Base-by-base conservation (phyloP, 2,329 filamentous ascomycete genomes). In the Fusarium scirpi region DNA sequence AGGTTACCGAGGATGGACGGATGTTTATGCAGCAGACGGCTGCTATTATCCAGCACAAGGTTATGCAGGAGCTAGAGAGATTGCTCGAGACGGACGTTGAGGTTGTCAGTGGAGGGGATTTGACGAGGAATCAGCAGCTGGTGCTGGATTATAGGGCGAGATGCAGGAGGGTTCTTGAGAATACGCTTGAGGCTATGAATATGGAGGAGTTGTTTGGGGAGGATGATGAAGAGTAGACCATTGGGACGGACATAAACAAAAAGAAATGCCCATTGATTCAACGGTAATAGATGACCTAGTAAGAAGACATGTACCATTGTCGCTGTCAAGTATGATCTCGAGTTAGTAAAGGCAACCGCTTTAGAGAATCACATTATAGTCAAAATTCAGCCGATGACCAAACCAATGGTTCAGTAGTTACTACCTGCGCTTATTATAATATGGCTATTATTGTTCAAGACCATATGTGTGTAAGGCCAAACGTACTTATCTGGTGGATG, bases 71-170 rank as follows among this genome's bases (percentile, higher is more conserved):
- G 60, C 72, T 88, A 20, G 82, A 85, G 67, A 71, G 80, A 51
- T 75, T 89, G 16, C 79, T 82, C 29, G 82, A 84, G 67, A 82
- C 83, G 5, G 85, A 86, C 30, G 76, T 82, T 6, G 81, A 83
- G 58, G 76, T 80, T 9, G 80, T 80, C 5, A 83, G 82, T 3
- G 80, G 78, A 4, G 81, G 80, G 1, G 79, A 79, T 16, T 67
- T 81, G 45, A 86, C 83, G 44, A 69, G 65, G 12, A 85, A 85
- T 54, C 86, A 88, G 77, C 71, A 75, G 46, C 74, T 89, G 44
- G 86, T 84, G 16, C 48, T 83, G 20, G 76, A 80, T n/a, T 89
- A 89, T 70, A 78, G 86, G 25, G 72, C 74, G 29, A 81, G 85
- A 67, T 88, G 85, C 69, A 79, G 82, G 55, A 80, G 76, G 24